A percentile compares a stretch with the other conserved stretches of the same genome.
Evolutionary conservation across 1,284 basidiomycete species (phyloP).

Genomic region (Sanghuangporus sanghuang): DNA sequence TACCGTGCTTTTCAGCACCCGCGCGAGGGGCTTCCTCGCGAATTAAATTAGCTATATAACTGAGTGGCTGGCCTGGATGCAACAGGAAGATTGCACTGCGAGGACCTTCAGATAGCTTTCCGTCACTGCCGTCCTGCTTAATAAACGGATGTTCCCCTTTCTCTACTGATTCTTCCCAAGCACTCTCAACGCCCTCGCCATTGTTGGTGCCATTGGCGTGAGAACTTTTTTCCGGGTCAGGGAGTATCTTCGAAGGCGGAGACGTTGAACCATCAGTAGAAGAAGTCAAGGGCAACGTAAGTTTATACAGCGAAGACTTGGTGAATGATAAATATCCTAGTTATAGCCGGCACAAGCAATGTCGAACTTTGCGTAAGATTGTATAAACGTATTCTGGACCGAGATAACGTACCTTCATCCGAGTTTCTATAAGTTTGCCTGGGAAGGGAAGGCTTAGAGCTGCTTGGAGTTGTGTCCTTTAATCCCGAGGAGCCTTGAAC

Average conservation of each 20-base stretch:
- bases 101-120: neutral
- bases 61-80: constrained; percentile 18
- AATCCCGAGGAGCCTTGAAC: neutral
- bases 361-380: neutral
- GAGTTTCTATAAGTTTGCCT: neutral
- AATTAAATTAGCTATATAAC: constrained; percentile 16
- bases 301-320: constrained; percentile 17
- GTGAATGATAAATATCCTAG: constrained; percentile 18
- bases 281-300: constrained; percentile 13
- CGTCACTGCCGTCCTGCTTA: neutral
- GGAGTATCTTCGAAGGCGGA: neutral
- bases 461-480: constrained; percentile 7
- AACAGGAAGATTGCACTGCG: constrained; percentile 15
- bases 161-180: constrained; percentile 12
- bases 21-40: constrained; percentile 3
- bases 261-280: neutral
- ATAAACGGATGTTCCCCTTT: neutral
- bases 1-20: neutral
- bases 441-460: neutral
- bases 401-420: constrained; percentile 4
- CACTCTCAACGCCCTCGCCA: neutral
- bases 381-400: neutral
- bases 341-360: neutral
- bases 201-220: neutral
- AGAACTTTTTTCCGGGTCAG: neutral